Percentiles rank a stretch among this genome's conserved stretches.
These are phyloP conservation scores for Aspergillaceae sp. DNA, from an alignment of 2,329 filamentous ascomycete genomes.

Conservation along the genomic window DNA sequence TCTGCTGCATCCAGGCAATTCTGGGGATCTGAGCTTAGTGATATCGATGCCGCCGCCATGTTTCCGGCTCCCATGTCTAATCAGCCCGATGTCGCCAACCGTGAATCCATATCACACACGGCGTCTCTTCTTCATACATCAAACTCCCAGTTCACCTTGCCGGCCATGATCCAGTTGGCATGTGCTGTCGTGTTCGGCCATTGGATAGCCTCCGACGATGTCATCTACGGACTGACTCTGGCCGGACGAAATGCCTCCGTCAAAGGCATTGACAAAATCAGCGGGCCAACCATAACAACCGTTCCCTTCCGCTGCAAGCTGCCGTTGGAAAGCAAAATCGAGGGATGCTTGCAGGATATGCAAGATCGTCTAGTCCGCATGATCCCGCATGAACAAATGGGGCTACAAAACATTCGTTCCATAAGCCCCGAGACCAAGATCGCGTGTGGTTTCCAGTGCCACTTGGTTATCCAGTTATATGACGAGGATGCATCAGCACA, in stretches of 20 bases:
- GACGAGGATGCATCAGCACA: conserved; percentile 44
- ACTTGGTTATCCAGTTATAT: conserved; percentile 38
- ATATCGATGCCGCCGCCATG: background rate
- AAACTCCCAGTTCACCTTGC: background rate
- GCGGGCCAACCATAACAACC: conserved; percentile 36
- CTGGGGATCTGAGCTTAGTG: background rate
- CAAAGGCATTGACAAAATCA: conserved; percentile 39
- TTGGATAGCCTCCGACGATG: conserved; percentile 19
- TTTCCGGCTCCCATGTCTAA: background rate
- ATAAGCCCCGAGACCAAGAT: conserved; percentile 41
- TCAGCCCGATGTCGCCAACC: background rate
- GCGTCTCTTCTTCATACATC: background rate
- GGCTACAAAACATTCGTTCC: conserved; percentile 45
- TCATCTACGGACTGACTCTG: conserved; percentile 48
- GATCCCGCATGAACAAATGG: conserved; percentile 58
- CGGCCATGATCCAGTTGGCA: background rate
- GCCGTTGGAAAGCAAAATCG: conserved; percentile 26
- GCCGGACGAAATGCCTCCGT: conserved; percentile 48
- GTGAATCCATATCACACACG: background rate
- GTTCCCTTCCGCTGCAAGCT: conserved; percentile 34
- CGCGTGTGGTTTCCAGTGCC: conserved; percentile 41
- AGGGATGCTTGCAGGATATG: conserved; percentile 48
- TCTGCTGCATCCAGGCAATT: background rate
- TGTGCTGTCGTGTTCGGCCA: background rate
- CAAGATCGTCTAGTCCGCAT: conserved; percentile 49